A percentile compares a stretch with the other conserved stretches of the same genome.
Conservation (phyloP, 306 rosid species). For the Quercus wislizeni region DNA sequence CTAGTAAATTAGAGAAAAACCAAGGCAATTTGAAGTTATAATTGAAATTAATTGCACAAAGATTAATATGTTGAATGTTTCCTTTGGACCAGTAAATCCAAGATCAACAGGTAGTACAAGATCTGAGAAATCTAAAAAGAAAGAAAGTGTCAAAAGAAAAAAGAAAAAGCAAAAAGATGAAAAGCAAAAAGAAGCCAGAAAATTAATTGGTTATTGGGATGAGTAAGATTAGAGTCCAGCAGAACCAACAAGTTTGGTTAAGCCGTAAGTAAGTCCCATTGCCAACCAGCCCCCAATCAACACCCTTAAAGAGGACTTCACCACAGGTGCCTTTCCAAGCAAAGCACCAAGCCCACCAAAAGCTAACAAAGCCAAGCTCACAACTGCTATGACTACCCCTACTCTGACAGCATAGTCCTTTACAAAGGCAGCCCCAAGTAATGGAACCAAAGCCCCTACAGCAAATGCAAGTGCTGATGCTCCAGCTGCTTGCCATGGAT, state of each 20-base stretch:
- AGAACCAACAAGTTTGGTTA: constrained; percentile 31
- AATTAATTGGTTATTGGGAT: no score
- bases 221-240: constrained; percentile 1
- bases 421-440: constrained; percentile 31
- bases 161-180: no score
- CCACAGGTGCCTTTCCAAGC: constrained; percentile 38
- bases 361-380: constrained; percentile 35
- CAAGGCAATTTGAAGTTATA: no score
- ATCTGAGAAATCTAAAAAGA: no score
- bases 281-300: constrained; percentile 45
- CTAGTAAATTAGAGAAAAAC: no score
- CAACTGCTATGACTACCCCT: constrained; percentile 33
- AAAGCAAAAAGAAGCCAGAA: no score
- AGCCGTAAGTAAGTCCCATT: constrained; percentile 39
- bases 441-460: constrained; percentile 28
- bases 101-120: no score
- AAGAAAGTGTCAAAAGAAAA: no score
- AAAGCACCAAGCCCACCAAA: constrained; percentile 34
- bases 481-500: constrained; percentile 22
- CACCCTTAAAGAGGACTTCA: constrained; percentile 37
- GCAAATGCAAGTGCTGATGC: constrained; percentile 36
- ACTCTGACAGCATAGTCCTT: constrained; percentile 34
- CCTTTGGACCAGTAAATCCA: no score
- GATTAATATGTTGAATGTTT: no score
- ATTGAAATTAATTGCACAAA: no score